Evolutionary conservation across 176 grass and related monocot genomes (phyloP).

Genomic region (Alloteropsis semialata): DNA sequence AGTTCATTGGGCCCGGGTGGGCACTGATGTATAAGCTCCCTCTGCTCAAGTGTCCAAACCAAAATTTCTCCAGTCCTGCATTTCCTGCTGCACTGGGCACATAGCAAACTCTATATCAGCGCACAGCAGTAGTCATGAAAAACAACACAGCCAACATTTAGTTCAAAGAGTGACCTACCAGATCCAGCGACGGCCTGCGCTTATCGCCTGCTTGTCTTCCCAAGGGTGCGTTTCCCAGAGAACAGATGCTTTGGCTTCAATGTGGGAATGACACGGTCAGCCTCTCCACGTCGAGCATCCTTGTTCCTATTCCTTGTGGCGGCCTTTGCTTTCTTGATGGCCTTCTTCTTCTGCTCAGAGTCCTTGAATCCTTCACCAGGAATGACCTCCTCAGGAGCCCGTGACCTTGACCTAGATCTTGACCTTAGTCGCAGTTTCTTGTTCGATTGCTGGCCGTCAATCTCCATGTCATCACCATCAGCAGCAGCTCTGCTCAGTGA

Average conservation of each 20-base stretch:
- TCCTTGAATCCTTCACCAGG: conserved; percentile 78
- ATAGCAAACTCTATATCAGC: background rate
- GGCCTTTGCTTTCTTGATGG: conserved; percentile 51
- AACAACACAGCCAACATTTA: background rate
- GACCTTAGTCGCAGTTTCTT: conserved; percentile 47
- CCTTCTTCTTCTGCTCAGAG: conserved; percentile 59
- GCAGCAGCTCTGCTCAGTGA: conserved; percentile 47
- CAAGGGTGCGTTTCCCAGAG: conserved; percentile 65
- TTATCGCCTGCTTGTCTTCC: conserved; percentile 75
- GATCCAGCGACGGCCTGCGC: background rate
- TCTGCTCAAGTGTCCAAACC: background rate
- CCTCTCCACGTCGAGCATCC: conserved; percentile 77
- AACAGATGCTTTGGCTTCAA: conserved; percentile 92
- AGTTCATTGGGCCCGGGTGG: background rate
- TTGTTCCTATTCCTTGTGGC: conserved; percentile 68
- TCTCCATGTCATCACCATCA: conserved; percentile 54
- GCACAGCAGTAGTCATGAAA: background rate
- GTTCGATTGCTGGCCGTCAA: conserved; percentile 52
- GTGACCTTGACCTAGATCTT: conserved; percentile 48
- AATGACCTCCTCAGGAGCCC: conserved; percentile 44
- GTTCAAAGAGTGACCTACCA: background rate
- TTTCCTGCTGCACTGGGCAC: background rate
- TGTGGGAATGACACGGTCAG: conserved; percentile 71
- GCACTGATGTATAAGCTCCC: background rate
- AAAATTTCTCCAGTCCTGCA: background rate